Base-by-base conservation (phyloP, 2,329 filamentous ascomycete species). In the Sporothrix mexicana region DNA sequence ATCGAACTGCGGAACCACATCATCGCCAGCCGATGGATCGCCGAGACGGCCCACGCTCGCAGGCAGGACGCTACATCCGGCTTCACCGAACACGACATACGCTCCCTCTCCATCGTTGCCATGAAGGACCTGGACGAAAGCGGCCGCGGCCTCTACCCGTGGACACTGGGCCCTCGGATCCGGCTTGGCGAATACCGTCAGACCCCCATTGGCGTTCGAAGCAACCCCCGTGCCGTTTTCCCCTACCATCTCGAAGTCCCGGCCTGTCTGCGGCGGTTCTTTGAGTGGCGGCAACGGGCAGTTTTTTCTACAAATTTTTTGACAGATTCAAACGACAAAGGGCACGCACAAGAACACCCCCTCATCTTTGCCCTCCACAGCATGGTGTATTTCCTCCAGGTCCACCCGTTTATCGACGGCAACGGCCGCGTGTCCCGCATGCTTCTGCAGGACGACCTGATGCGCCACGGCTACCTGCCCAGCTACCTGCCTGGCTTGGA, bases 371-470 rank as follows among this genome's bases (percentile, higher is more conserved):
- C 61, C 8, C 47, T 41, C 41, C 41, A 64, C 41, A 20, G n/a
- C 36, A 64, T 64, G 61, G 61, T 64, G 7, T 64, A 64, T 20
- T 47, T 64, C 17, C 20, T 64, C 12, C 61, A 64, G 12, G 47
- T 64, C 20, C 61, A 64, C 23, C 41, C 41, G 17, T 64, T 47
- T 36, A 10, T 64, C 10, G 61, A 64, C 41, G 61, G 41, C 41
- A 64, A 64, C 43, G 61, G 61, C 12, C 61, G 61, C 0, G 61
- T 64, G 3, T 64, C 61, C 0, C 41, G 61, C 9, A 2, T 45
- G 41, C 45, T 64, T 10, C 20, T 47, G 61, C 61, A 64, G 12
- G 61, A 47, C 61, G 30, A 64, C 15, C 8, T 64, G 61, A 47
- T 47, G 61, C 61, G 61, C 41, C 61, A 64, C 9, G 61, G 59